phyloP scores from a whole-genome alignment of 2,329 filamentous ascomycete genomes.

The Aureobasidium uvarum region DNA sequence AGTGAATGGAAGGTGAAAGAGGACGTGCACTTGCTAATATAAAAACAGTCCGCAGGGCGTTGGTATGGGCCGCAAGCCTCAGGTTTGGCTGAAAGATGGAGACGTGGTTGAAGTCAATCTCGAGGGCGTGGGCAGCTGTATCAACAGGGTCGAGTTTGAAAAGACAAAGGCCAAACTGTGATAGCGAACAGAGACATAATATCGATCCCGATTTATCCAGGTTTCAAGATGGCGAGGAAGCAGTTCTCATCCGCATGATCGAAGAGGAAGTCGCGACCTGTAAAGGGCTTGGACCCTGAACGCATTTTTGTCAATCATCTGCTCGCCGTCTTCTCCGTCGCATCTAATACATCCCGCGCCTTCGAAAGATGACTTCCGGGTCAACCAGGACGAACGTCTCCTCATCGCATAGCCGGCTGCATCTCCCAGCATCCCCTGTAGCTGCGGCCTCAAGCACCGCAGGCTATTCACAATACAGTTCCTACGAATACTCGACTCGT shows the following conservation, averaged over 20 bases:
- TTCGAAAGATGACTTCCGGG: background rate
- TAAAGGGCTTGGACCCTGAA: background rate
- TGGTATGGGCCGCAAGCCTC: conserved; percentile 66
- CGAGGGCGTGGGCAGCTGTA: conserved; percentile 61
- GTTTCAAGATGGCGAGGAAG: background rate
- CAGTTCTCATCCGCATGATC: background rate
- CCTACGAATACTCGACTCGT: conserved; percentile 44
- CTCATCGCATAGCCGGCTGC: background rate
- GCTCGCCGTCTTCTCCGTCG: background rate
- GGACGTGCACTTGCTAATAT: background rate
- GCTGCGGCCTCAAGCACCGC: background rate
- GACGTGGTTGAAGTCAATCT: conserved; percentile 68
- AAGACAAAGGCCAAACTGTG: conserved; percentile 43
- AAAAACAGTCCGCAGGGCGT: conserved; percentile 62
- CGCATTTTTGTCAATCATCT: background rate
- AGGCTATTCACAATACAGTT: conserved; percentile 37
- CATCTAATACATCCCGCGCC: background rate
- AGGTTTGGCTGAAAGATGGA: conserved; percentile 66
- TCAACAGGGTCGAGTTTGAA: conserved; percentile 46
- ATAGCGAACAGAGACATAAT: background rate
- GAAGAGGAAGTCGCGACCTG: background rate
- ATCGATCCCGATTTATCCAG: background rate
- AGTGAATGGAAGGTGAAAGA: background rate
- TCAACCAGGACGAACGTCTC: conserved; percentile 2
- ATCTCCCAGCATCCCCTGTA: background rate